These are phyloP conservation scores for Ophiostoma novo-ulmi DNA, from an alignment of 2,329 filamentous ascomycete species.

Conservation along the genomic window DNA sequence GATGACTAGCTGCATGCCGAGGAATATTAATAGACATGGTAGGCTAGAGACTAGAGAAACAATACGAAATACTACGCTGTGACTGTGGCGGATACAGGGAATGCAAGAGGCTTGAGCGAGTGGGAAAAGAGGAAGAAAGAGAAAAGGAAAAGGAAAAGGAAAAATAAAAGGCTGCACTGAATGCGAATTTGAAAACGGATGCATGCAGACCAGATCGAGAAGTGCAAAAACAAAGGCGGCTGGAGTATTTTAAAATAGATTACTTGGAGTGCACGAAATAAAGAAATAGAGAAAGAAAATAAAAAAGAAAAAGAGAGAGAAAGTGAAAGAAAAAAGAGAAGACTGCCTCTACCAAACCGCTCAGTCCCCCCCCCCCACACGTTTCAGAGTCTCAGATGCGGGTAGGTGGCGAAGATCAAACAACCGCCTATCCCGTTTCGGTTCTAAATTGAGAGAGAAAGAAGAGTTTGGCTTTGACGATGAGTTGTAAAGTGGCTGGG, in stretches of 20 bases:
- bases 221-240: too few relatives aligned
- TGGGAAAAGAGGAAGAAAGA: not conserved
- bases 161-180: not conserved
- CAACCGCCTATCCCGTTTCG: constrained; percentile 25
- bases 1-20: not conserved
- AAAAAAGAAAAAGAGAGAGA: not conserved
- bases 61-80: constrained; percentile 3
- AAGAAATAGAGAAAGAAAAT: not conserved
- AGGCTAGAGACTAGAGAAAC: not conserved
- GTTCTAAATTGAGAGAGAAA: not conserved
- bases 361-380: constrained; percentile 14
- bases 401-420: constrained; percentile 27
- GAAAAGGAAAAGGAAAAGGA: not conserved
- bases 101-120: not conserved
- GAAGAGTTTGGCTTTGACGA: not conserved
- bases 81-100: not conserved
- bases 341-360: not conserved
- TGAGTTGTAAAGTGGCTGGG: not conserved
- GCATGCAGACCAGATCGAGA: too few relatives aligned
- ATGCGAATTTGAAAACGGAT: too few relatives aligned
- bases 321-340: not conserved
- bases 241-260: too few relatives aligned
- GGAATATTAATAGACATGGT: not conserved
- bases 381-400: constrained; percentile 27
- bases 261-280: not conserved